Evolutionary conservation across 1,284 basidiomycete species (phyloP), one percentile per base, ranked within the genome.

Genomic region (Marasmius oreades): DNA sequence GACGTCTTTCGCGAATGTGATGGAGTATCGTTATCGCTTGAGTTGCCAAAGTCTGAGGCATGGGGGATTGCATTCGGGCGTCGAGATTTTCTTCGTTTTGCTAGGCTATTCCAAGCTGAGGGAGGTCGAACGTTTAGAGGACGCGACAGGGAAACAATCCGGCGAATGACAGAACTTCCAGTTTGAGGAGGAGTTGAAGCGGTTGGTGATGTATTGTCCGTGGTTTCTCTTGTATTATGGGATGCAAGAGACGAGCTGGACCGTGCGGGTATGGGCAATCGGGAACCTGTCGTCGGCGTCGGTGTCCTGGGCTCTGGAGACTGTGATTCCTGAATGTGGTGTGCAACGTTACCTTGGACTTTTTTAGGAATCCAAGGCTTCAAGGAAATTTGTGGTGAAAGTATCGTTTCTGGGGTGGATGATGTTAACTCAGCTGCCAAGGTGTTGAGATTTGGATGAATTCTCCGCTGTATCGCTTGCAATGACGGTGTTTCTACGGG

Each of bases 361-460:
- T 26, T 11, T 50, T 26, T 33, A 2, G 47, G 47, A 31, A 31
- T 50, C 47, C 47, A 50, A 10, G 47, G 47, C 20, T 26, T 50
- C 26, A 50, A 33, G 11, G 47, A n/a, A 16, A 31, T n/a, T 18
- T 31, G 31, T 18, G 18, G 28, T 31, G 47, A 16, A 14, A 18
- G 11, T n/a, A 26, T 31, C 14, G n/a, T 26, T 14, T 50, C 47
- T 31, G 26, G 47, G 44, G 47, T 50, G 23, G 28, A 26, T 18
- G 26, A 26, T 31, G 47, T 11, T 33, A 50, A 50, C 18, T 50
- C 23, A 8, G 47, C 47, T 28, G 24, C 47, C 28, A 50, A 50
- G 14, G 47, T 26, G 33, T 50, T 50, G 24, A 50, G 47, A 50
- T 50, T 26, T 6, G 47, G 47, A 20, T 50, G 47, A 31, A 50